Base-by-base conservation (phyloP, 2,329 filamentous ascomycete species). In the Penicillium occitanis region DNA sequence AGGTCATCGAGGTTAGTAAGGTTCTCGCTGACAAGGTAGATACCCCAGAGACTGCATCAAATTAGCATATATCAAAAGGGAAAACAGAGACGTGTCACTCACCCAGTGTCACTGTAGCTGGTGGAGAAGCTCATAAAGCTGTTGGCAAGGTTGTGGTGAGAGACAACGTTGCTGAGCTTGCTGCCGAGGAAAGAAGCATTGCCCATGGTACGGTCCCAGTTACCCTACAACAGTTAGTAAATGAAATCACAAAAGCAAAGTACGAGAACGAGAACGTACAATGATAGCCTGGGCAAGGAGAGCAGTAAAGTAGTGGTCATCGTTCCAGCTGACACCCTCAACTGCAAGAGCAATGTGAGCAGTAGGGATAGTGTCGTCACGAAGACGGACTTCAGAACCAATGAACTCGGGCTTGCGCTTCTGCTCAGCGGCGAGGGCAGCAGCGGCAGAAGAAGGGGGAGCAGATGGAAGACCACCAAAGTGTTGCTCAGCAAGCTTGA, bases 101-200 rank as follows among this genome's bases (percentile, higher is more conserved):
- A 97, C 93, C 93, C 95, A 79, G 95, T 99, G 81, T 99, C 95
- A 78, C 93, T 98, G 85, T 99, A 99, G 86, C 92, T 97, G 72
- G 95, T 99, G 71, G 93, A 97, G 85, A 99, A 99, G 85, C 92
- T 96, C 96, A 99, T 99, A 87, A 97, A 99, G 88, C 93, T 97
- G 86, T 97, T 99, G 81, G 95, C 95, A 69, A 99, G 88, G 80
- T 93, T 90, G 84, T 98, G 88, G 83, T 96, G 90, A 86, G 96
- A 91, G 73, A 99, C 90, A 76, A 95, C 92, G 71, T 90, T 89
- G 85, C 92, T 97, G 75, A 99, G 92, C 87, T 96, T 97, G 91
- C 93, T 97, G 75, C 96, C 95, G 78, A 97, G 90, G 85, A 97
- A 95, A 71, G 93, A 90, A 68, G 95, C 95, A 82, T 95, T 97